Base-by-base conservation (phyloP, 805 yeast species). In the Lipomyces japonicus region DNA sequence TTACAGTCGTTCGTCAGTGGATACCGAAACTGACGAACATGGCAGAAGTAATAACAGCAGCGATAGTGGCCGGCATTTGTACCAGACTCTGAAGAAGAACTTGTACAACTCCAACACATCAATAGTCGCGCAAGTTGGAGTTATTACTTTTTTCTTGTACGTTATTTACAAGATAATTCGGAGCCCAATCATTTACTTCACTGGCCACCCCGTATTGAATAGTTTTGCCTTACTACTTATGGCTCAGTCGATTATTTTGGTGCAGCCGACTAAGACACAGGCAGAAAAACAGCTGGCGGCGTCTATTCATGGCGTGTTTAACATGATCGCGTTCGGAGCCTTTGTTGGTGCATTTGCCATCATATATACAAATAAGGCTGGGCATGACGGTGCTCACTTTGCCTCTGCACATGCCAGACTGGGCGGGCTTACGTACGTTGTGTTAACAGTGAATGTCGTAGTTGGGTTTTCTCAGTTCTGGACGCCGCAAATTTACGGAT, bases 161-260 rank as follows among this genome's bases (percentile, higher is more conserved):
- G 43, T 51, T n/a, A 36, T 53, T 22, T 46, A 28, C 38, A 49
- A 50, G 9, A 52, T 55, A 42, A 28, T 47, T 45, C 25, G 35
- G 7, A 42, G 44, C 23, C 53, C 54, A 23, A 41, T 59, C 30
- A 49, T 57, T 26, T 50, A 61, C 26, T 63, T 63, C 49, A 57
- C 65, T 6, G 61, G 62, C 38, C 67, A 63, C 41, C 65, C 65
- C n/a, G 58, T 53, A 4, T 53, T 61, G 46, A 62, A 62, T 35
- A 41, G 51, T 12, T 44, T 59, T 32, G 67, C 64, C 5, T 32
- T 63, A 4, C 31, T 62, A 19, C 25, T 57, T 26, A 48, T 63
- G 38, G 58, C 51, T n/a, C 63, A 61, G 45, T 62, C 62, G 12
- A 51, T 62, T n/a, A 44, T 63, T 10, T 44, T 63, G 26, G 59